Evolutionary conservation across 352 stramenopile species (phyloP).

Genomic region (Phytophthora vignae): DNA sequence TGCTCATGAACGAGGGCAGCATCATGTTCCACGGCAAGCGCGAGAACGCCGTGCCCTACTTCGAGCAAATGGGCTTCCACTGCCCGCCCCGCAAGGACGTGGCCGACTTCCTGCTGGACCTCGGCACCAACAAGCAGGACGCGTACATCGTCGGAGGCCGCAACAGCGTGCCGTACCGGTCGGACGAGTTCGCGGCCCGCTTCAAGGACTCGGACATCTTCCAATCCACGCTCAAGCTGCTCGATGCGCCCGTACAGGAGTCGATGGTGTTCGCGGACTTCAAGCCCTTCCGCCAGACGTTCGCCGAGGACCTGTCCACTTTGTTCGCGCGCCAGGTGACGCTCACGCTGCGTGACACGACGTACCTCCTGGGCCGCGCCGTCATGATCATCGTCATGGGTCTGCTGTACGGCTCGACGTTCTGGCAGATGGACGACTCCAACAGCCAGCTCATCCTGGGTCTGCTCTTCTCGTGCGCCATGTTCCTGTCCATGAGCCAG

Average conservation of each 20-base stretch:
- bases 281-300: slow-evolving; percentile 56
- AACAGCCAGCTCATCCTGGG: slow-evolving; percentile 75
- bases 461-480: slow-evolving; percentile 87
- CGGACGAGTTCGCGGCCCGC: slow-evolving; percentile 50
- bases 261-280: slow-evolving; percentile 19
- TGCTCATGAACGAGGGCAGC: slow-evolving; percentile 59
- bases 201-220: slow-evolving; percentile 64
- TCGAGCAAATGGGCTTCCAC: slow-evolving; percentile 56
- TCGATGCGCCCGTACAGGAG: slow-evolving; percentile 48
- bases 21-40: slow-evolving; percentile 66
- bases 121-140: slow-evolving; percentile 32
- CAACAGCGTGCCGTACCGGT: slow-evolving; percentile 28
- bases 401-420: slow-evolving; percentile 70
- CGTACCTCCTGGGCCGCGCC: slow-evolving; percentile 52
- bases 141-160: slow-evolving; percentile 12
- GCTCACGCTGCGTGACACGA: slow-evolving; percentile 68
- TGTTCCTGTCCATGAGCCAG: slow-evolving; percentile 88
- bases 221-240: slow-evolving; percentile 46
- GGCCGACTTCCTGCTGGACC: slow-evolving; percentile 13
- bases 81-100: slow-evolving; percentile 34
- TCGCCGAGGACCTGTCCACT: slow-evolving; percentile 48
- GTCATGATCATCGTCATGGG: slow-evolving; percentile 73
- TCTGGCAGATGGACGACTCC: slow-evolving; percentile 68
- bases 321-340: slow-evolving; percentile 65
- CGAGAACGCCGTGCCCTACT: slow-evolving; percentile 51